These are phyloP conservation scores for Ottelia alismoides DNA, from an alignment of 106 monocot species.

Conservation along the genomic window DNA sequence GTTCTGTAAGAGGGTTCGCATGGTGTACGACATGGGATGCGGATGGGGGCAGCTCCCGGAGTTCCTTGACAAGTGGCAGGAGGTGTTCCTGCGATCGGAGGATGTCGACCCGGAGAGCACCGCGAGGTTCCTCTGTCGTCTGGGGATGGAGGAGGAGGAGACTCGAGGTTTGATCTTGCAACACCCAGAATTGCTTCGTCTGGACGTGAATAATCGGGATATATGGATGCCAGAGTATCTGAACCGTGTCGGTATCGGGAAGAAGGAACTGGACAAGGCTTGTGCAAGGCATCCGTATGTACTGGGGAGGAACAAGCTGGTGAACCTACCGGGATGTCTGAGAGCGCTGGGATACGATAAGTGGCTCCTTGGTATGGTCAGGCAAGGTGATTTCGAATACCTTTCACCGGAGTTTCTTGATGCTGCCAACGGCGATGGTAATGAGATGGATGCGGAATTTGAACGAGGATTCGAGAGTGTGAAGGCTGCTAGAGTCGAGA, in stretches of 20 bases:
- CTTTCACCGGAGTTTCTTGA: too few relatives aligned
- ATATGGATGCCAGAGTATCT: too few relatives aligned
- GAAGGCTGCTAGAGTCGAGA: conserved; percentile 19
- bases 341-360: too few relatives aligned
- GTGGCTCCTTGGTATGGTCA: too few relatives aligned
- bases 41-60: conserved; percentile 31
- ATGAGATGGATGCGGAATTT: conserved; percentile 28
- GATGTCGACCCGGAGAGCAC: conserved; percentile 19
- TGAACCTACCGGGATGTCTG: too few relatives aligned
- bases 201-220: too few relatives aligned
- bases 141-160: conserved; percentile 45
- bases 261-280: too few relatives aligned
- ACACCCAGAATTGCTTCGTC: conserved; percentile 6
- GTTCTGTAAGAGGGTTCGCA: conserved; percentile 30
- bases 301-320: conserved; percentile 52
- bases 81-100: too few relatives aligned
- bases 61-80: too few relatives aligned
- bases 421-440: too few relatives aligned
- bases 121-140: conserved; percentile 34
- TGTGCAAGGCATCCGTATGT: conserved; percentile 37
- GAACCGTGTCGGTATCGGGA: too few relatives aligned
- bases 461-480: conserved; percentile 17
- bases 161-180: conserved; percentile 28
- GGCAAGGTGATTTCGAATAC: too few relatives aligned
- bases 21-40: conserved; percentile 45